phyloP scores from a whole-genome alignment of 345 rosid species.

The Linum tenue region DNA sequence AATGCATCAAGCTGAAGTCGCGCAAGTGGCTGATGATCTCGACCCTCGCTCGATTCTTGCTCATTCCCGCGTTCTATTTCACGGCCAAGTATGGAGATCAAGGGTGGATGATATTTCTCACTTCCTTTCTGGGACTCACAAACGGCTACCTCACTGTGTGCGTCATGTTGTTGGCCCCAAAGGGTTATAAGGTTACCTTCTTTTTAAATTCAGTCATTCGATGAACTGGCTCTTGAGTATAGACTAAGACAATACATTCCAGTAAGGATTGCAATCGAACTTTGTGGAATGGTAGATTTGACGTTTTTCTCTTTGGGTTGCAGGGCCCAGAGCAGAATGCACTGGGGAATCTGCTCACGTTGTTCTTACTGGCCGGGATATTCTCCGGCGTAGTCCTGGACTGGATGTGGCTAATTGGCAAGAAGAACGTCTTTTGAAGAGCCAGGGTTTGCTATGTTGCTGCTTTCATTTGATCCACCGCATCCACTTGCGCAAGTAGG shows the following conservation, averaged over 20 bases:
- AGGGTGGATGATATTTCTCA: slow-evolving; percentile 84
- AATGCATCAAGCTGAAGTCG: slow-evolving; percentile 52
- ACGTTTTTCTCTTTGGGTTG: too few species aligned
- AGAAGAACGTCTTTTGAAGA: neutral
- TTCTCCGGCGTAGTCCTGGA: slow-evolving; percentile 1
- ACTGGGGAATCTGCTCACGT: too few species aligned
- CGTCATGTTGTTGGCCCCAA: slow-evolving; percentile 69
- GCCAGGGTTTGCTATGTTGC: too few species aligned
- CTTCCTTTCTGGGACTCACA: slow-evolving; percentile 56
- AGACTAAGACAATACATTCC: too few species aligned
- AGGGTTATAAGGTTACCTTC: slow-evolving; percentile 70
- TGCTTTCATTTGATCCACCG: too few species aligned
- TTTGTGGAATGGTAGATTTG: neutral
- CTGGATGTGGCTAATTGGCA: neutral
- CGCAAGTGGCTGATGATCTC: slow-evolving; percentile 47
- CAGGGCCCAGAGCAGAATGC: too few species aligned
- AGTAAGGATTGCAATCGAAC: neutral
- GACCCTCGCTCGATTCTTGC: slow-evolving; percentile 43
- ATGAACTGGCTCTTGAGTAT: too few species aligned
- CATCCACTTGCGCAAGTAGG: too few species aligned
- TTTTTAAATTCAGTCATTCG: too few species aligned
- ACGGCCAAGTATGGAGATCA: too few species aligned
- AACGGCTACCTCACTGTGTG: slow-evolving; percentile 82
- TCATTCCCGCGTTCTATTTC: slow-evolving; percentile 76
- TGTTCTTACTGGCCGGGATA: neutral